These are phyloP conservation scores for Mitragyna speciosa DNA, from an alignment of 257 asterid species.

Conservation along the genomic window DNA sequence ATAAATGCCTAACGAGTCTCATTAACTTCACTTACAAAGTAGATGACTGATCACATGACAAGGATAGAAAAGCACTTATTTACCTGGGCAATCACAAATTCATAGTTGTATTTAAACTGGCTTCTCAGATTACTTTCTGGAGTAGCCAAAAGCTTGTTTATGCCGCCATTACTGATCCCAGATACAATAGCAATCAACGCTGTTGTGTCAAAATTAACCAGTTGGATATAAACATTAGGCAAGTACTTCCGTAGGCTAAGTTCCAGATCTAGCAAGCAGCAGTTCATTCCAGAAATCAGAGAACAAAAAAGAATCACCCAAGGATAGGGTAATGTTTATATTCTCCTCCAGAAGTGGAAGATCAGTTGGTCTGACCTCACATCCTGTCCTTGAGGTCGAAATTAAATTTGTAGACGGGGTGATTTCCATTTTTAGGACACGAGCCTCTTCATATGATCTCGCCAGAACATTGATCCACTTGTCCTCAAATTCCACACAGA, in stretches of 20 bases:
- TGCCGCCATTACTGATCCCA: conserved; percentile 77
- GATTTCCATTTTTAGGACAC: conserved; percentile 50
- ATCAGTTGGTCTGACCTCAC: conserved; percentile 4
- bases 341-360: conserved; percentile 14
- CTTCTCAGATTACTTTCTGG: conserved; percentile 67
- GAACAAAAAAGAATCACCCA: conserved; percentile 48
- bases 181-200: conserved; percentile 84
- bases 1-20: background rate
- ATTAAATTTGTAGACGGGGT: background rate
- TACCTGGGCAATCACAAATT: conserved; percentile 87
- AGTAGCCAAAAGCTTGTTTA: conserved; percentile 54
- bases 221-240: conserved; percentile 30
- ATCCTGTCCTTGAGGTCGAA: conserved; percentile 10
- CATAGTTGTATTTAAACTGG: conserved; percentile 74
- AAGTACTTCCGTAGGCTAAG: background rate
- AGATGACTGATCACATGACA: conserved; percentile 5
- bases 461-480: conserved; percentile 59
- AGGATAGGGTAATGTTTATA: conserved; percentile 35
- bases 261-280: conserved; percentile 39
- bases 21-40: background rate
- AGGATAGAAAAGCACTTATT: background rate
- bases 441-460: conserved; percentile 55
- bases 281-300: conserved; percentile 56
- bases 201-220: conserved; percentile 90
- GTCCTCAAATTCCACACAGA: conserved; percentile 45